These are phyloP conservation scores for Paramecium sonneborni DNA, from an alignment of 73 alveolate genomes.

Conservation along the genomic window DNA sequence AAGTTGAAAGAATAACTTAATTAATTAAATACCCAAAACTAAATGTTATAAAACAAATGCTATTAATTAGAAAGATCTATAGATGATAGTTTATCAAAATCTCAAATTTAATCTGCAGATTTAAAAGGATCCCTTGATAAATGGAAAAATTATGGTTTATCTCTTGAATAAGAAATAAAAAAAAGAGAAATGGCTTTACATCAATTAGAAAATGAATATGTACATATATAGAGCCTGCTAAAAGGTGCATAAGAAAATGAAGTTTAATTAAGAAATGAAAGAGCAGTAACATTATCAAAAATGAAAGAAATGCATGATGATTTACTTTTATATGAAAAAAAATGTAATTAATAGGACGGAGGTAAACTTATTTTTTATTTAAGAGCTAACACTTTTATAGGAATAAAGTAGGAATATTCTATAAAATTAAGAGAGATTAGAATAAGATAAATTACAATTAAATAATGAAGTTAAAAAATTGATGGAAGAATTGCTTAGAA, in stretches of 20 bases:
- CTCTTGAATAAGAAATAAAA: neutral
- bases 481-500: neutral
- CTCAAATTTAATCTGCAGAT: neutral
- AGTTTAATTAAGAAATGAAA: neutral
- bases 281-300: neutral
- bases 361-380: neutral
- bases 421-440: neutral
- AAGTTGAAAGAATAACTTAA: neutral
- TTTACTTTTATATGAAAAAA: neutral
- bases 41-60: neutral
- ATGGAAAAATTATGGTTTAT: slow-evolving; percentile 31
- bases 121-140: neutral
- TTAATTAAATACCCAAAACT: neutral
- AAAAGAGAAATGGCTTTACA: slow-evolving; percentile 14
- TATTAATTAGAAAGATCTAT: neutral
- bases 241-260: neutral
- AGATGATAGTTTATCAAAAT: neutral
- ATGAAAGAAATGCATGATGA: slow-evolving; percentile 27
- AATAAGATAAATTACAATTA: neutral
- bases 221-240: neutral
- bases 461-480: neutral
- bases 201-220: neutral
- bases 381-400: neutral
- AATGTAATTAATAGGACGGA: neutral
- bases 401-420: neutral